Evolutionary conservation across 1,139 yeast species (phyloP).

Genomic region (Meyerozyma smithsonii): DNA sequence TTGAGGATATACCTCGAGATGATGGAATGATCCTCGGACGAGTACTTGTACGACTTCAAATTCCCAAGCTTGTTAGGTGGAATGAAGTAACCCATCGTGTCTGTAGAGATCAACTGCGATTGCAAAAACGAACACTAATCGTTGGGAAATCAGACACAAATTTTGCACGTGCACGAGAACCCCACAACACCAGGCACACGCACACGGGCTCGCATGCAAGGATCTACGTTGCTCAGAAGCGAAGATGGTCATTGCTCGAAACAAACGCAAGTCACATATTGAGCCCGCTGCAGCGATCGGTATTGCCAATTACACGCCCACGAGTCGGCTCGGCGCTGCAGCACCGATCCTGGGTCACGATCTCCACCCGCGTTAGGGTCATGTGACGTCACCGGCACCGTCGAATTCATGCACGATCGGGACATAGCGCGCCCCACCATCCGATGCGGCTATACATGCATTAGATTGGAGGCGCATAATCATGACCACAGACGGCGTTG

Average conservation of each 20-base stretch:
- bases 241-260: neutral
- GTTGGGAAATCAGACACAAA: too few relatives aligned
- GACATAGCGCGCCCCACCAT: neutral
- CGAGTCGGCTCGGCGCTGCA: too few relatives aligned
- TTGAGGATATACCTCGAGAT: conserved; percentile 71
- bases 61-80: conserved; percentile 57
- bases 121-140: neutral
- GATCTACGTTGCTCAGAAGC: neutral
- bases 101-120: neutral
- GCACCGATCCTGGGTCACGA: too few relatives aligned
- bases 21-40: conserved; percentile 77
- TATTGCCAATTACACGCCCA: too few relatives aligned
- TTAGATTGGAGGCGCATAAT: neutral
- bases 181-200: conserved; percentile 2
- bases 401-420: neutral
- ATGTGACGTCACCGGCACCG: neutral
- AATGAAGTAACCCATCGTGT: conserved; percentile 71
- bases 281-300: too few relatives aligned
- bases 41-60: conserved; percentile 63
- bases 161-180: neutral
- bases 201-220: too few relatives aligned
- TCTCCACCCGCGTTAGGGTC: too few relatives aligned
- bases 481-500: neutral
- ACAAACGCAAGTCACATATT: too few relatives aligned
- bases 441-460: neutral